Conservation (phyloP, 331 rosid species). For the Quercus phellos region DNA sequence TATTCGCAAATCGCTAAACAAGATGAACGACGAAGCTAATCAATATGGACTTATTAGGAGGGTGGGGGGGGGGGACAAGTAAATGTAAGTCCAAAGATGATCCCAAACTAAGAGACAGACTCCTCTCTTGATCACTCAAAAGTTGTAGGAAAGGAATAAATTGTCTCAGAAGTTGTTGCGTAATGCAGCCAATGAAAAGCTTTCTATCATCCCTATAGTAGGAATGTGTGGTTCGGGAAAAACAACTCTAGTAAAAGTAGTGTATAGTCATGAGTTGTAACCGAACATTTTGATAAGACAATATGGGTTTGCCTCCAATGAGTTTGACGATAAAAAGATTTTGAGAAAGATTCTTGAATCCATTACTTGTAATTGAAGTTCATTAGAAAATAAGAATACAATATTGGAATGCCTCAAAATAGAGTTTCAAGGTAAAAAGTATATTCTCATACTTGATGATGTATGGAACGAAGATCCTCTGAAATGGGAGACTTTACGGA, state of each 20-base stretch:
- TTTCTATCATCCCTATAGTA: not conserved
- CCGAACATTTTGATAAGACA: not conserved
- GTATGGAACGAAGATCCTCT: accelerated
- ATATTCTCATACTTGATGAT: not conserved
- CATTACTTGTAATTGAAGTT: accelerated
- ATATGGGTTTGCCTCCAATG: not conserved
- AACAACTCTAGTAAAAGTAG: not conserved
- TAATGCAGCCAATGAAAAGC: not conserved
- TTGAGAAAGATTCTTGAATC: too few species aligned
- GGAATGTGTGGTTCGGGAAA: not conserved
- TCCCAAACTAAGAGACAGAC: too few species aligned
- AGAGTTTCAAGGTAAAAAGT: not conserved
- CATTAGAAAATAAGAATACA: not conserved
- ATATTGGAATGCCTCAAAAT: not conserved
- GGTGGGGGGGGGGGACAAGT: too few species aligned
- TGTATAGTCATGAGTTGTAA: not conserved
- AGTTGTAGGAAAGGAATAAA: not conserved
- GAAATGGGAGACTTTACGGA: not conserved
- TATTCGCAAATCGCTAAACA: accelerated
- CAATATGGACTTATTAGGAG: too few species aligned
- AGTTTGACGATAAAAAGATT: not conserved
- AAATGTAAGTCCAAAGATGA: accelerated
- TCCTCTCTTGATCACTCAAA: not conserved
- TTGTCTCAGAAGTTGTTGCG: accelerated
- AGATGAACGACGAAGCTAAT: accelerated